Evolutionary conservation across 2,329 filamentous ascomycete genomes (phyloP).

Genomic region (Blumeria graminis): DNA sequence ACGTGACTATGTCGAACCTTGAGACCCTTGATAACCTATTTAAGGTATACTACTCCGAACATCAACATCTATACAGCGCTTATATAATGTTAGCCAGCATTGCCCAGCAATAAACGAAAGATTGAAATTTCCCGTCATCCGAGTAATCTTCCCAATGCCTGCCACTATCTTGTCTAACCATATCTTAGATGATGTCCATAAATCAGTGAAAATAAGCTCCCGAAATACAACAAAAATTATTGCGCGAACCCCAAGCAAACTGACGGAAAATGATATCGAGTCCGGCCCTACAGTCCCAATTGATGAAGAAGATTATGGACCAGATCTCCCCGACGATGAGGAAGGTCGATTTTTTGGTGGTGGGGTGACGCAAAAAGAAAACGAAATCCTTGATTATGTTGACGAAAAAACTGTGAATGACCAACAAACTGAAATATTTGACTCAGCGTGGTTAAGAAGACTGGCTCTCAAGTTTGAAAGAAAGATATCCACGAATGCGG

Average conservation of each 20-base stretch:
- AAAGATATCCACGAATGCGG: conserved; percentile 73
- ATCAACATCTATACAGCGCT: neutral
- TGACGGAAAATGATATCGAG: conserved; percentile 17
- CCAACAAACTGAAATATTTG: conserved; percentile 45
- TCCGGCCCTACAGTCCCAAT: conserved; percentile 28
- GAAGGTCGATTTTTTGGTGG: conserved; percentile 92
- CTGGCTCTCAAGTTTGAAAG: conserved; percentile 69
- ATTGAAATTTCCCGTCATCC: conserved; percentile 36
- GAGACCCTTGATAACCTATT: conserved; percentile 10
- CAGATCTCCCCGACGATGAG: conserved; percentile 44
- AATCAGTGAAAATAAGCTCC: conserved; percentile 32
- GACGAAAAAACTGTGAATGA: conserved; percentile 34
- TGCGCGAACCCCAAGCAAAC: conserved; percentile 10
- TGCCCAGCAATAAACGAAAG: conserved; percentile 32
- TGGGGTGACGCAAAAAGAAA: conserved; percentile 60
- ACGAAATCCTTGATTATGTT: conserved; percentile 68
- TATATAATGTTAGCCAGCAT: conserved; percentile 13
- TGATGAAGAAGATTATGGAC: conserved; percentile 27
- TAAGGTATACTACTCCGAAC: conserved; percentile 6
- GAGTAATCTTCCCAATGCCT: conserved; percentile 22
- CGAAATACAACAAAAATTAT: conserved; percentile 19
- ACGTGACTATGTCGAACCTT: conserved; percentile 13
- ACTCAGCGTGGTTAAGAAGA: conserved; percentile 60
- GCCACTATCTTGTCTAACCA: conserved; percentile 2
- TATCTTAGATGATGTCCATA: conserved; percentile 33